Evolutionary conservation across 768 basidiomycete genomes (phyloP).

Genomic region (Auricularia cornea): DNA sequence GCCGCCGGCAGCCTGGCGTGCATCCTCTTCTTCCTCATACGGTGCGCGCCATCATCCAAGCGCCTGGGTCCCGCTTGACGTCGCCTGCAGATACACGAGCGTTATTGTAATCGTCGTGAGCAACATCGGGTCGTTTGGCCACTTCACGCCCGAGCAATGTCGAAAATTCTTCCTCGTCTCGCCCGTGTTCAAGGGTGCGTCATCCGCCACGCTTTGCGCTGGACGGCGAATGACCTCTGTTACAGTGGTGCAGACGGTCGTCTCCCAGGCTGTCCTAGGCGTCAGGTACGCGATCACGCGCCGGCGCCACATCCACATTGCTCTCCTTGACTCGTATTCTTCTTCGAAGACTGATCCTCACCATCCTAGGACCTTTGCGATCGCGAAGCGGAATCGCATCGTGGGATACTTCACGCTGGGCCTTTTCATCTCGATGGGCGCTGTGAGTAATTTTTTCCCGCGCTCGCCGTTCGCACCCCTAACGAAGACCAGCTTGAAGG

Average conservation of each 20-base stretch:
- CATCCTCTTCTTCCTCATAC: conserved; percentile 41
- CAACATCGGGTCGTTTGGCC: conserved; percentile 52
- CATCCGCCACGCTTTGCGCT: not conserved
- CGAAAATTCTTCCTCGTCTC: conserved; percentile 40
- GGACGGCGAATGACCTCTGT: not conserved
- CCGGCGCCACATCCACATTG: not conserved
- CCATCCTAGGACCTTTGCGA: conserved; percentile 42
- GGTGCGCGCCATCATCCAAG: conserved; percentile 24
- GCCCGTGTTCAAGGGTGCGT: conserved; percentile 54
- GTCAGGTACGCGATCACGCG: conserved; percentile 49
- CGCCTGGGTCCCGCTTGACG: not conserved
- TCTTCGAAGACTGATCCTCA: not conserved
- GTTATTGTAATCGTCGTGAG: conserved; percentile 40
- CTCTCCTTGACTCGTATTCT: too few species aligned
- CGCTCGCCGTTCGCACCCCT: conserved; percentile 14
- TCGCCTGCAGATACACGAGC: conserved; percentile 31
- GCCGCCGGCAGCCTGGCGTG: conserved; percentile 27
- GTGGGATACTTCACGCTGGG: conserved; percentile 25
- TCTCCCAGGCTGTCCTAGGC: conserved; percentile 58
- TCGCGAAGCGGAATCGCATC: conserved; percentile 35
- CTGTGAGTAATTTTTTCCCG: conserved; percentile 16
- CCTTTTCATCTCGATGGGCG: conserved; percentile 35
- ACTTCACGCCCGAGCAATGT: conserved; percentile 44
- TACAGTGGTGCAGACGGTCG: conserved; percentile 53
- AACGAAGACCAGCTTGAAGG: conserved; percentile 38